phyloP scores from a whole-genome alignment of 805 yeast species.

The Blastobotrys attinorum region DNA sequence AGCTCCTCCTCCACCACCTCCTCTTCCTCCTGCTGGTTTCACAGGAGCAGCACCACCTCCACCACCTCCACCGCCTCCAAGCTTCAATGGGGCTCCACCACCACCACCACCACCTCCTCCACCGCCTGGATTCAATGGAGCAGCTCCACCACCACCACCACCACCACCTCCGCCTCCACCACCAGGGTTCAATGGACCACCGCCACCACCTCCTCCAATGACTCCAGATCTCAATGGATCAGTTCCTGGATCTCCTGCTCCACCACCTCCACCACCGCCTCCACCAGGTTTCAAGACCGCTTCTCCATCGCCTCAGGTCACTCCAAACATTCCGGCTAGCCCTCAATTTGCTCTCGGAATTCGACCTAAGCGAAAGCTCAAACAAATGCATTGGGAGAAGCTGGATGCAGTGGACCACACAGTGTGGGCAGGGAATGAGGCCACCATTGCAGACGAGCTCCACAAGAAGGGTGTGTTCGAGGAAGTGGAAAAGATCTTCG shows the following conservation, averaged over 20 bases:
- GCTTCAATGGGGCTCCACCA: slow-evolving; percentile 19
- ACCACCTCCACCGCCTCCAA: slow-evolving; percentile 21
- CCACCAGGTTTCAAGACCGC: slow-evolving; percentile 22
- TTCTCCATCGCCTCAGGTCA: slow-evolving; percentile 19
- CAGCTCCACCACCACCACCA: slow-evolving; percentile 28
- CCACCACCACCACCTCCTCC: slow-evolving; percentile 26
- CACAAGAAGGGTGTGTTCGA: slow-evolving; percentile 70
- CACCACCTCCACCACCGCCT: slow-evolving; percentile 25
- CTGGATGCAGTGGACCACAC: slow-evolving; percentile 78
- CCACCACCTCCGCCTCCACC: slow-evolving; percentile 19
- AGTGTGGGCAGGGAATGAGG: slow-evolving; percentile 56
- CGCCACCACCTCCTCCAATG: slow-evolving; percentile 26
- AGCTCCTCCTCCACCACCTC: slow-evolving; percentile 10
- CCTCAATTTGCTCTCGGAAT: slow-evolving; percentile 14
- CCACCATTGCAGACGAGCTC: slow-evolving; percentile 49
- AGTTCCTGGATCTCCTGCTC: slow-evolving; percentile 15
- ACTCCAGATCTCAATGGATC: slow-evolving; percentile 12
- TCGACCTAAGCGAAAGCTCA: slow-evolving; percentile 68
- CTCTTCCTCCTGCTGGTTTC: slow-evolving; percentile 18
- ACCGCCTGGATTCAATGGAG: slow-evolving; percentile 13
- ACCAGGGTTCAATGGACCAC: slow-evolving; percentile 20
- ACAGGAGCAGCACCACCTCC: slow-evolving; percentile 26
- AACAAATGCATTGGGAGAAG: slow-evolving; percentile 96
- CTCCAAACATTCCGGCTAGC: slow-evolving; percentile 13
- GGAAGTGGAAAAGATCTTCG: slow-evolving; percentile 81